These are phyloP conservation scores for Lactifluus subvellereus DNA, from an alignment of 768 basidiomycete species.

Conservation along the genomic window DNA sequence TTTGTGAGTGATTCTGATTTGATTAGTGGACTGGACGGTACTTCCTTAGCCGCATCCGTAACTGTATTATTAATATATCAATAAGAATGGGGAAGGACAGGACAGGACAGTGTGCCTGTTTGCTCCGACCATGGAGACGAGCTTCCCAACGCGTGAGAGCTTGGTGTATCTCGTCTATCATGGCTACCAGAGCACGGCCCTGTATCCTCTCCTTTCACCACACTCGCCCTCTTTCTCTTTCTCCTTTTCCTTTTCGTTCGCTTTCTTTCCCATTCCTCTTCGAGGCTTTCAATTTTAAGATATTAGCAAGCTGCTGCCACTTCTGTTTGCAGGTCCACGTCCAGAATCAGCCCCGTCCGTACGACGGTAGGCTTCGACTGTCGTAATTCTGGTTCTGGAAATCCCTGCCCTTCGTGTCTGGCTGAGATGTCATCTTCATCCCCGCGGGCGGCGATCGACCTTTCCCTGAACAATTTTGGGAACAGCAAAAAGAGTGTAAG, in stretches of 20 bases:
- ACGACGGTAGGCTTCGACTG: neutral
- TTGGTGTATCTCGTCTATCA: neutral
- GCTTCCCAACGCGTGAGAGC: neutral
- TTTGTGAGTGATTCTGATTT: constrained; percentile 2
- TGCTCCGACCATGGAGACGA: constrained; percentile 2
- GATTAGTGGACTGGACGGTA: neutral
- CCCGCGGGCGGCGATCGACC: neutral
- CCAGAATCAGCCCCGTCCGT: neutral
- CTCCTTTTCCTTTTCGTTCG: neutral
- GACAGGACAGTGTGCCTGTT: neutral
- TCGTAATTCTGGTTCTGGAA: neutral
- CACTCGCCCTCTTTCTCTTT: neutral
- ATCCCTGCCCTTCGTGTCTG: neutral
- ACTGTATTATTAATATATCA: constrained; percentile 11
- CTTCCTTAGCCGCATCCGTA: neutral
- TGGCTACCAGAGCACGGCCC: neutral
- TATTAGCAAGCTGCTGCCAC: constrained; percentile 17
- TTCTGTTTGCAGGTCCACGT: constrained; percentile 6
- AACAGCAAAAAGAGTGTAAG: constrained; percentile 8
- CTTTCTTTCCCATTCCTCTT: neutral
- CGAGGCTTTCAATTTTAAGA: constrained; percentile 8
- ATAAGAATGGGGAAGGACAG: neutral
- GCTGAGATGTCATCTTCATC: constrained; percentile 1
- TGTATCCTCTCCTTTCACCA: neutral
- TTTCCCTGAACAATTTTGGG: neutral